phyloP scores from a whole-genome alignment of 192 early-diverging fungal genomes.

The Phycomyces nitens region DNA sequence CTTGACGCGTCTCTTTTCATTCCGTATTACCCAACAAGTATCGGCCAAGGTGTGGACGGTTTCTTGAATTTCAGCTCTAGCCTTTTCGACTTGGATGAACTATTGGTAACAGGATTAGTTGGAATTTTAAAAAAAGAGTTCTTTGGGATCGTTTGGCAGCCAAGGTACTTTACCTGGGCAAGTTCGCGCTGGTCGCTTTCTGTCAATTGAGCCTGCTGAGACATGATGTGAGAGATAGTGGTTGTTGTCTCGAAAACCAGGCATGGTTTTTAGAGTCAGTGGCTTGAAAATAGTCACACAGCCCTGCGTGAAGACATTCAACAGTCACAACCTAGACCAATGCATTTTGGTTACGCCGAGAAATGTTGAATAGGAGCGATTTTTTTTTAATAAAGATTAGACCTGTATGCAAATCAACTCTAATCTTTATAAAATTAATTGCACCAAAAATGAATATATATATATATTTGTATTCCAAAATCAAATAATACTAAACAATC shows the following conservation, averaged over 20 bases:
- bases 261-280: not conserved
- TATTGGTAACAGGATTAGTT: not conserved
- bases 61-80: conserved; percentile 39
- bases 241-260: not conserved
- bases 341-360: too few species aligned
- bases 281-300: not conserved
- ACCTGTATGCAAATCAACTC: too few species aligned
- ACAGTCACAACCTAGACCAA: too few species aligned
- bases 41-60: conserved; percentile 45
- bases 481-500: too few species aligned
- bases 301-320: too few species aligned
- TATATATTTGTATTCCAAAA: too few species aligned
- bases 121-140: too few species aligned
- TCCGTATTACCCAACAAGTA: conserved; percentile 45
- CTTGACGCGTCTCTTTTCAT: not conserved
- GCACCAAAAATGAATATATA: too few species aligned
- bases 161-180: conserved; percentile 14
- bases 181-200: conserved; percentile 38
- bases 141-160: not conserved
- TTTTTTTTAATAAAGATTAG: too few species aligned
- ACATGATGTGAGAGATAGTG: conserved; percentile 12
- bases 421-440: too few species aligned
- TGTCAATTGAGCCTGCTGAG: conserved; percentile 32
- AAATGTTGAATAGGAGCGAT: too few species aligned
- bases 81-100: conserved; percentile 37